A percentile compares a stretch with the other conserved stretches of the same genome.
Conservation (phyloP, 306 rosid genomes). For the Vigna nakashimae region DNA sequence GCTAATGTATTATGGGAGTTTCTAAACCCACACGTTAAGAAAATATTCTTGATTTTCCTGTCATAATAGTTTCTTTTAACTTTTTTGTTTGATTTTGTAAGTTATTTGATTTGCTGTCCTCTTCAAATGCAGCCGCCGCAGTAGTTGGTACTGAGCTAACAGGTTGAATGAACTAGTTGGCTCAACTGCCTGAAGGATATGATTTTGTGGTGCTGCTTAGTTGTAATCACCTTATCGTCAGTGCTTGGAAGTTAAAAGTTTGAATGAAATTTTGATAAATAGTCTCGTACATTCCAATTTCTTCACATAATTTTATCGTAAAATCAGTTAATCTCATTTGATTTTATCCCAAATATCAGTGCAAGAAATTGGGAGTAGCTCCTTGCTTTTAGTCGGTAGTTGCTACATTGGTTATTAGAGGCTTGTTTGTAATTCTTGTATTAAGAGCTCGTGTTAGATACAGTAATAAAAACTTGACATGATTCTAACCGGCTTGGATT, state of each 20-base stretch:
- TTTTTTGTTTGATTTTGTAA: slow-evolving; percentile 33
- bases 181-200: slow-evolving; percentile 49
- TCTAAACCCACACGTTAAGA: not conserved
- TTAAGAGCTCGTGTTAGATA: slow-evolving; percentile 37
- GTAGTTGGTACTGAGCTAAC: slow-evolving; percentile 47
- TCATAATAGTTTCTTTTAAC: not conserved
- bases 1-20: slow-evolving; percentile 18
- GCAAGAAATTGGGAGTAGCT: slow-evolving; percentile 33
- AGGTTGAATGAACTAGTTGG: slow-evolving; percentile 55
- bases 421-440: slow-evolving; percentile 42
- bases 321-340: slow-evolving; percentile 35
- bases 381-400: slow-evolving; percentile 13
- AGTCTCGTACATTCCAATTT: slow-evolving; percentile 31
- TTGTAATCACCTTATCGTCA: slow-evolving; percentile 30
- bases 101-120: slow-evolving; percentile 26
- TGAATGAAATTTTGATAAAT: slow-evolving; percentile 39
- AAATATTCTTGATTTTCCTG: not conserved
- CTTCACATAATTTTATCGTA: slow-evolving; percentile 38
- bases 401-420: slow-evolving; percentile 23
- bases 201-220: slow-evolving; percentile 39
- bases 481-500: slow-evolving; percentile 6
- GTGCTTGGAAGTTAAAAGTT: slow-evolving; percentile 32
- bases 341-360: slow-evolving; percentile 33
- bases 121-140: slow-evolving; percentile 66
- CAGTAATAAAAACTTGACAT: slow-evolving; percentile 21